Evolutionary conservation across 495 filamentous ascomycete genomes (phyloP).

Genomic region (Penicillium canescens): DNA sequence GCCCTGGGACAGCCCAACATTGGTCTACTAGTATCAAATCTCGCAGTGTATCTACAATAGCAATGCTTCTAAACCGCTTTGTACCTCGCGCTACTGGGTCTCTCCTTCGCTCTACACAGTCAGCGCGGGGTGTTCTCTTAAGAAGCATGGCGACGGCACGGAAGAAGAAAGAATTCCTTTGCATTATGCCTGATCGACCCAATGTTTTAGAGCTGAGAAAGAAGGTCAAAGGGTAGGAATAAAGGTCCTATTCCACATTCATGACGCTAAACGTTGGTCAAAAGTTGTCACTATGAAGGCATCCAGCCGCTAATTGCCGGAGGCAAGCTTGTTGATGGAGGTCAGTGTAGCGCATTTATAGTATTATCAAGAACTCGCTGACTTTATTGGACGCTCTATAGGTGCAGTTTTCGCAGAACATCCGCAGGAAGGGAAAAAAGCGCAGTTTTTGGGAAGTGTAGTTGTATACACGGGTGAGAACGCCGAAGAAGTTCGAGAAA

Average conservation of each 20-base stretch:
- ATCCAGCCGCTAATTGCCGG: slow-evolving; percentile 20
- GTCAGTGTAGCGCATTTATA: too few relatives aligned
- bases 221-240: slow-evolving; percentile 12
- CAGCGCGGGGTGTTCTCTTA: not conserved
- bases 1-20: too few relatives aligned
- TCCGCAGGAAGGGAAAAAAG: slow-evolving; percentile 54
- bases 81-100: too few relatives aligned
- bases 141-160: not conserved
- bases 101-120: too few relatives aligned
- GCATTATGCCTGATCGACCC: slow-evolving; percentile 23
- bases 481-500: slow-evolving; percentile 65
- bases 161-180: slow-evolving; percentile 21
- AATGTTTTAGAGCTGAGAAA: slow-evolving; percentile 12
- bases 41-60: too few relatives aligned
- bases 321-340: slow-evolving; percentile 24
- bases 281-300: slow-evolving; percentile 17
- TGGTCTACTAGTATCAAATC: too few relatives aligned
- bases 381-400: slow-evolving; percentile 25
- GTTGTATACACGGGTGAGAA: slow-evolving; percentile 60
- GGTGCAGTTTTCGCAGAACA: slow-evolving; percentile 62
- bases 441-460: slow-evolving; percentile 64
- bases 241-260: not conserved
- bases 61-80: too few relatives aligned
- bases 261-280: not conserved
- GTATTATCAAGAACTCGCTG: too few relatives aligned